Percentiles rank a stretch among this genome's conserved stretches.
phyloP scores from a whole-genome alignment of 305 asterid species.

The Fraxinus xanthoxyloides region DNA sequence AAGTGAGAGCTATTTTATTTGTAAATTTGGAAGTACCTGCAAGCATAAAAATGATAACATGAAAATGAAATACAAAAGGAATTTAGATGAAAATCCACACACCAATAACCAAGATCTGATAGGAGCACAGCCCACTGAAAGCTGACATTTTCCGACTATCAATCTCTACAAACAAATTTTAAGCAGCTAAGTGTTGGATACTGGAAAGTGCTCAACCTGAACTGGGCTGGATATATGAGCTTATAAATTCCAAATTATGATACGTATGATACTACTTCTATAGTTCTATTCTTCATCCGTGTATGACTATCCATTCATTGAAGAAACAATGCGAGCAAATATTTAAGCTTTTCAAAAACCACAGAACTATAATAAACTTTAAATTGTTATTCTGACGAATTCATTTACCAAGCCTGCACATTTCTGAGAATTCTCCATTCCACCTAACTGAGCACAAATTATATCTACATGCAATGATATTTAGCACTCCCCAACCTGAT shows the following conservation, averaged over 20 bases:
- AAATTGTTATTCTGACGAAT: neutral
- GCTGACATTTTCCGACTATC: neutral
- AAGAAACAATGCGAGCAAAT: neutral
- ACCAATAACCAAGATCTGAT: neutral
- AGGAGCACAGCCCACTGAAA: neutral
- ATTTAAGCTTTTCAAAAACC: neutral
- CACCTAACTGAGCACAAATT: neutral
- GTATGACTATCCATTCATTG: neutral
- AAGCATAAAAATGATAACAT: slow-evolving; percentile 7
- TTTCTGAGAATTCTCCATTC: neutral
- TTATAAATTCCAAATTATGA: neutral
- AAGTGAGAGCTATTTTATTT: slow-evolving; percentile 62
- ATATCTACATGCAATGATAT: neutral
- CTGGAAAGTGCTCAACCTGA: neutral
- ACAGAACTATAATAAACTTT: neutral
- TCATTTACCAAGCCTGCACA: neutral
- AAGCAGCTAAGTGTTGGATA: neutral
- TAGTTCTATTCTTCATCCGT: neutral
- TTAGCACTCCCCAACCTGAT: neutral
- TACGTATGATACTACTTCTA: neutral
- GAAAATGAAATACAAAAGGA: slow-evolving; percentile 16
- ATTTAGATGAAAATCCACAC: slow-evolving; percentile 1
- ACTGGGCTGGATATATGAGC: neutral
- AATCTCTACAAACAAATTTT: neutral
- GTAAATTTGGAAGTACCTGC: slow-evolving; percentile 48